Conservation (phyloP, 768 basidiomycete species). For the Udeniomyces megalosporus region DNA sequence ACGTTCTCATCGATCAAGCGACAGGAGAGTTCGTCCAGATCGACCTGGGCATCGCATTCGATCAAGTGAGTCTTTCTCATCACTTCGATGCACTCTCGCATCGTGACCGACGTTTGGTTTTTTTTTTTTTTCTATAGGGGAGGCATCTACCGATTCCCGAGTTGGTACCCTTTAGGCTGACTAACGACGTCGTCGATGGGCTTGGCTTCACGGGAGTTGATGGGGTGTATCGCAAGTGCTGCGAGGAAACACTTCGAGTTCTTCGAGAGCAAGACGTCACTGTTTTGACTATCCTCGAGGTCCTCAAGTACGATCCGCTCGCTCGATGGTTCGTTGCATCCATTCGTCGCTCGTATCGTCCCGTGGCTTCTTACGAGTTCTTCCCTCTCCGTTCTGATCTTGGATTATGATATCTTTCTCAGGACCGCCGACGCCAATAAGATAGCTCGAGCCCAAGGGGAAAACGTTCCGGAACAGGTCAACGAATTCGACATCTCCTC, state of each 20-base stretch:
- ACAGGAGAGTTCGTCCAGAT: slow-evolving; percentile 88
- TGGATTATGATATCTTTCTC: neutral
- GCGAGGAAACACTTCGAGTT: slow-evolving; percentile 86
- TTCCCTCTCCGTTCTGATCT: neutral
- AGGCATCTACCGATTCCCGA: slow-evolving; percentile 64
- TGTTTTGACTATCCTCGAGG: slow-evolving; percentile 86
- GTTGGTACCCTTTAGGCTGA: slow-evolving; percentile 85
- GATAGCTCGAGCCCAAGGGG: slow-evolving; percentile 23
- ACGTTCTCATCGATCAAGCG: slow-evolving; percentile 70
- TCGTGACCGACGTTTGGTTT: neutral
- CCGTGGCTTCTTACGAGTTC: neutral
- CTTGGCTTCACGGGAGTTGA: slow-evolving; percentile 78
- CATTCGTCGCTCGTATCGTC: no score
- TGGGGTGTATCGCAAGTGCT: slow-evolving; percentile 87
- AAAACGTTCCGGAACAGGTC: slow-evolving; percentile 8
- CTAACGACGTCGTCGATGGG: slow-evolving; percentile 83
- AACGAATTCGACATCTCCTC: neutral
- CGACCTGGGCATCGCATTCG: slow-evolving; percentile 91
- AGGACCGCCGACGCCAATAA: slow-evolving; percentile 35
- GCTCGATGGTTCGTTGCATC: slow-evolving; percentile 56
- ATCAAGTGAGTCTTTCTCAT: slow-evolving; percentile 44
- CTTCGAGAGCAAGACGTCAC: slow-evolving; percentile 68
- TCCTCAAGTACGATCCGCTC: slow-evolving; percentile 91
- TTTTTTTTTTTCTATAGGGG: slow-evolving; percentile 40
- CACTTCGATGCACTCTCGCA: neutral